phyloP scores from a whole-genome alignment of 768 basidiomycete species.

The Russula emetica region DNA sequence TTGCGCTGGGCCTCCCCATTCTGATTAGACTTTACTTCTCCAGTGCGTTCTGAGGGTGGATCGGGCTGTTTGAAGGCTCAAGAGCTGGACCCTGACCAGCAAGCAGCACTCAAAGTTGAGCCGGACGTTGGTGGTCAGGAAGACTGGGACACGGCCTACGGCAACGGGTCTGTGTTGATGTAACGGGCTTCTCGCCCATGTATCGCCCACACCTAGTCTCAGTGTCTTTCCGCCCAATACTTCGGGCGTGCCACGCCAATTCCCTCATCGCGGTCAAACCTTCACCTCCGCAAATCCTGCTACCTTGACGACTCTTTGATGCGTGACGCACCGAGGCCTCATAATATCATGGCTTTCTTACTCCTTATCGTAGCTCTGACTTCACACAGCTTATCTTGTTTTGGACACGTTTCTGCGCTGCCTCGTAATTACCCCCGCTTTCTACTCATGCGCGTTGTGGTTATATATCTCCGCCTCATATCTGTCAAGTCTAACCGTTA shows the following conservation, averaged over 20 bases:
- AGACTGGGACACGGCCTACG: slow-evolving; percentile 3
- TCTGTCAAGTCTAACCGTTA: slow-evolving; percentile 3
- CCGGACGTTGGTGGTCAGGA: slow-evolving; percentile 10
- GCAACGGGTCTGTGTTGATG: background rate
- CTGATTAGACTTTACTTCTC: background rate
- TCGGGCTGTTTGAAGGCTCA: slow-evolving; percentile 61
- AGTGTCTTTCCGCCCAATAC: no score
- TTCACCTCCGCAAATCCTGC: background rate
- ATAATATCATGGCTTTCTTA: background rate
- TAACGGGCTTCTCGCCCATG: background rate
- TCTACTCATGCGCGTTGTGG: slow-evolving; percentile 9
- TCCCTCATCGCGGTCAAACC: background rate
- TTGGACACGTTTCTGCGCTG: slow-evolving; percentile 1
- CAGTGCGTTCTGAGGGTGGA: slow-evolving; percentile 79
- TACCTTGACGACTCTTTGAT: slow-evolving; percentile 8
- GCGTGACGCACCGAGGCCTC: background rate
- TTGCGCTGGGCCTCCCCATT: background rate
- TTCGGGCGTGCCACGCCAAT: background rate
- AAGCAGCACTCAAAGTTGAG: slow-evolving; percentile 11
- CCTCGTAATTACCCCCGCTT: slow-evolving; percentile 8
- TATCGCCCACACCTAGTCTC: background rate
- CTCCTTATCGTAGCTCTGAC: background rate
- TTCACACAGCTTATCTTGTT: slow-evolving; percentile 10
- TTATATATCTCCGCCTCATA: slow-evolving; percentile 9
- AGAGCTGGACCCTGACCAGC: slow-evolving; percentile 29